Percentiles rank a stretch among this genome's conserved stretches.
Evolutionary conservation across 2,329 filamentous ascomycete species (phyloP).

Genomic region (Epichloe gansuensis): DNA sequence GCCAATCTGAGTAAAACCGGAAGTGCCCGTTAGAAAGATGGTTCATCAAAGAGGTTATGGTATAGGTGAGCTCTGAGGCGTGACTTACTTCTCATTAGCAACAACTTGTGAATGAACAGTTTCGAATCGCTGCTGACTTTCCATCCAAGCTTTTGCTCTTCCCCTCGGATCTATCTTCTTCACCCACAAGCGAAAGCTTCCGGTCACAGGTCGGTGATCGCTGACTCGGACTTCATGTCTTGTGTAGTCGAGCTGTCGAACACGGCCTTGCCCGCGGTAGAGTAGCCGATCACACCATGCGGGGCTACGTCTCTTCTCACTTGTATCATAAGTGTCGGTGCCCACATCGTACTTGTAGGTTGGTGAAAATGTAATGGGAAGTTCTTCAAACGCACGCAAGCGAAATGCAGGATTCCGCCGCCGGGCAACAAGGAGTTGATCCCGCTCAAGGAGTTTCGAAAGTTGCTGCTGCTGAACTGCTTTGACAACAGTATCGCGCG

Average conservation of each 20-base stretch:
- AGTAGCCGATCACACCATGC: conserved; percentile 94
- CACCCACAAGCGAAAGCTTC: conserved; percentile 66
- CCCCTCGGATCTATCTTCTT: conserved; percentile 66
- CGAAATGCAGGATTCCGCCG: conserved; percentile 84
- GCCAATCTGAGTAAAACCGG: conserved; percentile 25
- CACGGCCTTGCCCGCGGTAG: conserved; percentile 68
- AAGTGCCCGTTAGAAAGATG: background rate
- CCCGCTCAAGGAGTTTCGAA: conserved; percentile 75
- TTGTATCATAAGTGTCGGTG: conserved; percentile 85
- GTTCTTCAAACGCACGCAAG: conserved; percentile 79
- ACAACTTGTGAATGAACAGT: conserved; percentile 56
- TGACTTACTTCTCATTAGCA: conserved; percentile 62
- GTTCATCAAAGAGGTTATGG: background rate
- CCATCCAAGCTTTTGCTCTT: conserved; percentile 55
- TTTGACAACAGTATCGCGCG: conserved; percentile 80
- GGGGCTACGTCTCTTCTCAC: conserved; percentile 85
- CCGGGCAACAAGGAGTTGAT: conserved; percentile 81
- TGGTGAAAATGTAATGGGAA: conserved; percentile 80
- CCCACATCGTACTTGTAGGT: conserved; percentile 99
- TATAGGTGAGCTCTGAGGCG: background rate
- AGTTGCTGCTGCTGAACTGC: conserved; percentile 75
- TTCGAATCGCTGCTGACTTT: conserved; percentile 64
- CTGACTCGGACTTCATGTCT: conserved; percentile 84
- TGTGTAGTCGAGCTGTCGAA: conserved; percentile 79
- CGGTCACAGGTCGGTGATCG: conserved; percentile 88